phyloP scores from a whole-genome alignment of 345 rosid species.

The Passiflora organensis region DNA sequence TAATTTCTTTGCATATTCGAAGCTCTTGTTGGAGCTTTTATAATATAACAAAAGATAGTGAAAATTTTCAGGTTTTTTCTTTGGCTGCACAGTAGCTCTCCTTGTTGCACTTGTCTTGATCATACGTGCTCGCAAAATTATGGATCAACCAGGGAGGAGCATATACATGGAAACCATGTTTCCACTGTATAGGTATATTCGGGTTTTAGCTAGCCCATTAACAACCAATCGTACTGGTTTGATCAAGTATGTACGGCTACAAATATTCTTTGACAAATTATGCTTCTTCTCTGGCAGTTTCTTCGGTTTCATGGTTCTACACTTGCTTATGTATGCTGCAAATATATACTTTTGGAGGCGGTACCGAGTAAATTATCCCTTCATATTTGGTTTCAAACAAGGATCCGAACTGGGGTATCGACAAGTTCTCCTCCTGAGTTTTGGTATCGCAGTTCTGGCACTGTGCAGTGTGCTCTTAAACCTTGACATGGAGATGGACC shows the following conservation, averaged over 20 bases:
- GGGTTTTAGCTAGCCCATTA: not conserved
- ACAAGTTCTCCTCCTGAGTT: conserved; percentile 61
- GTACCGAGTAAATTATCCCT: conserved; percentile 59
- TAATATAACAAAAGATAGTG: too few relatives aligned
- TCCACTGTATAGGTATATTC: conserved; percentile 57
- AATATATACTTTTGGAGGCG: conserved; percentile 67
- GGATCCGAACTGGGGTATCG: conserved; percentile 61
- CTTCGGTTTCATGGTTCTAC: conserved; percentile 53
- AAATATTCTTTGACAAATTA: not conserved
- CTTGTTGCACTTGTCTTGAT: conserved; percentile 37
- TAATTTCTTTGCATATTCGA: too few relatives aligned
- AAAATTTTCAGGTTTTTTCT: conserved; percentile 52
- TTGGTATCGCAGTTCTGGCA: conserved; percentile 55
- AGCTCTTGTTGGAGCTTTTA: too few relatives aligned
- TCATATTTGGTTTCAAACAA: conserved; percentile 64
- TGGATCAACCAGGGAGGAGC: conserved; percentile 21
- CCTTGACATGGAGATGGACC: conserved; percentile 45
- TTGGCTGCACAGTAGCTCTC: conserved; percentile 53
- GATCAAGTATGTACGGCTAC: not conserved
- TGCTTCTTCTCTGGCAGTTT: conserved; percentile 40
- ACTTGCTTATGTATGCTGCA: conserved; percentile 54
- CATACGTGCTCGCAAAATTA: conserved; percentile 35
- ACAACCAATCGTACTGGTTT: too few relatives aligned
- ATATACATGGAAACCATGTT: conserved; percentile 57
- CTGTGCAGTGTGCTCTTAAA: conserved; percentile 51